Evolutionary conservation across 371 early-diverging fungal genomes (phyloP), one percentile per base, ranked within the genome.

Genomic region (Dichotomocladium elegans): DNA sequence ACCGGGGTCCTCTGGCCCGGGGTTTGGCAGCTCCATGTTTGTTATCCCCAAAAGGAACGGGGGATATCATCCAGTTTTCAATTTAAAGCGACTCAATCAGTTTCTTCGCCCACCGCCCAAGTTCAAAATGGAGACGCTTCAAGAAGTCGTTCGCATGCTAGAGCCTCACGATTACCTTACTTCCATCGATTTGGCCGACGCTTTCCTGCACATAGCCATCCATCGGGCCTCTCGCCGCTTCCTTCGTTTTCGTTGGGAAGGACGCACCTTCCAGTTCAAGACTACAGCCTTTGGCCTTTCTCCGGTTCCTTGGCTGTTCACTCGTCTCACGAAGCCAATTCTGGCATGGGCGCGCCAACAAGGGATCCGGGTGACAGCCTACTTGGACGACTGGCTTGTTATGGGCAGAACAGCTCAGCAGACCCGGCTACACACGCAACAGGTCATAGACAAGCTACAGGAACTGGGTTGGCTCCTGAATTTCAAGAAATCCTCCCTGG

Each of bases 281-380:
- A 57, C 60, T 1, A 60, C 67, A 0, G 63, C 62, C 0, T 70
- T 72, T 47, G 66, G 72, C 3, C 61, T 74, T 0, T 63, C 64
- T 14, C 15, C 51, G 0, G 53, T 60, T 14, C 71, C 71, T 2
- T 55, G 50, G 27, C 50, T 68, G 4, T 70, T 68, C 55, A 70
- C 69, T 29, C 58, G 61, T 41, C 14, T 68, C 3, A 41, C 58
- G 21, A 25, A 46, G 12, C 68, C 70, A 12, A 41, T 71, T 8
- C 48, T 76, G 17, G 40, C 46, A 0, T 61, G 63, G 64, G 58
- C 64, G 0, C 61, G 66, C 5, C 34, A 52, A 0, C 49, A 59
- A 15, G 59, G 62, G 0, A 60, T 68, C 4, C 40, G 54, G 4
- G 12, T 68, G 4, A 34, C 46, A 2, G 62, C 60, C 2, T 68